Conservation (phyloP, 2,329 filamentous ascomycete genomes). For the Colletotrichum tanaceti region DNA sequence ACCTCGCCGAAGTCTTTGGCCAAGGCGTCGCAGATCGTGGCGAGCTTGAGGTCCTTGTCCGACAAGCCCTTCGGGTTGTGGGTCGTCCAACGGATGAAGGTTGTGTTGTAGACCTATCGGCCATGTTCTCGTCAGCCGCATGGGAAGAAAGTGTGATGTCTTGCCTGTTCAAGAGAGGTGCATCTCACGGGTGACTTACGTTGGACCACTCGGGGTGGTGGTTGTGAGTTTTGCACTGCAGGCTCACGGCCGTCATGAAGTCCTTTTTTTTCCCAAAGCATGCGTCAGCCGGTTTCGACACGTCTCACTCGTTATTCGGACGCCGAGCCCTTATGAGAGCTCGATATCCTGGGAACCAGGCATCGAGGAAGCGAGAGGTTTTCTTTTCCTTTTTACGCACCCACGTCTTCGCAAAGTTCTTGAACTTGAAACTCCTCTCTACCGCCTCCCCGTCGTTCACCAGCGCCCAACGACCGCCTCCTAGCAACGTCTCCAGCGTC, state of each 20-base stretch:
- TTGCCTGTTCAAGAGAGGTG: not conserved
- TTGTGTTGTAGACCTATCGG: slow-evolving; percentile 75
- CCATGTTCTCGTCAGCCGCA: not conserved
- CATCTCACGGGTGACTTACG: slow-evolving; percentile 55
- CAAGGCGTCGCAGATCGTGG: slow-evolving; percentile 69
- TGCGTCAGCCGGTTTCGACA: slow-evolving; percentile 10
- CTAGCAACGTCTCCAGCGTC: slow-evolving; percentile 51
- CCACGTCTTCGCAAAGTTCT: slow-evolving; percentile 74
- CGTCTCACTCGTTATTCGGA: no score
- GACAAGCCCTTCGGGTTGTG: slow-evolving; percentile 75
- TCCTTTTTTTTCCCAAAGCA: slow-evolving; percentile 58
- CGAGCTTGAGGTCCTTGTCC: slow-evolving; percentile 71
- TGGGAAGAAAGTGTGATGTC: not conserved
- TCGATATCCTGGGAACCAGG: not conserved
- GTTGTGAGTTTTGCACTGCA: slow-evolving; percentile 74
- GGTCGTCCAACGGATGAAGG: slow-evolving; percentile 79
- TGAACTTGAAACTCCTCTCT: slow-evolving; percentile 72
- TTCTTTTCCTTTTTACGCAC: slow-evolving; percentile 54
- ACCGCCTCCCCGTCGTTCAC: slow-evolving; percentile 64
- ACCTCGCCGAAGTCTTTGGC: slow-evolving; percentile 69
- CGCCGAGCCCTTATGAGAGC: no score
- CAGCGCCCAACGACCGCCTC: slow-evolving; percentile 62
- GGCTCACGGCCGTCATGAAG: slow-evolving; percentile 79
- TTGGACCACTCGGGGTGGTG: slow-evolving; percentile 85
- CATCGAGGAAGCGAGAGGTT: not conserved